A percentile compares a stretch with the other conserved stretches of the same genome.
Conservation (phyloP, 2,329 filamentous ascomycete species). For the Aspergillus sp. region DNA sequence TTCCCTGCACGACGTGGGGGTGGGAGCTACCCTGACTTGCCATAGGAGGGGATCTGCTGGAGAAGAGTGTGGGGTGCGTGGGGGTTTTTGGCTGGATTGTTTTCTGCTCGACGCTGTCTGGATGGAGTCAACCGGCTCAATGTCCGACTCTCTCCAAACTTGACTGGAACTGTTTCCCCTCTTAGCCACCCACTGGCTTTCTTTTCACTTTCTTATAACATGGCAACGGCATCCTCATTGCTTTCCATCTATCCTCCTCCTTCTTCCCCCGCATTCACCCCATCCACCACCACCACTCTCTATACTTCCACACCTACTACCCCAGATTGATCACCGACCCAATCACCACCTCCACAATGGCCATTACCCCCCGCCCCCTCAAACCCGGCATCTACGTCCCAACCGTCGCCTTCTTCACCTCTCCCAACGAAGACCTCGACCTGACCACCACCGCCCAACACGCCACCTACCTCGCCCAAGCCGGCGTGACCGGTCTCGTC, state of each 20-base stretch:
- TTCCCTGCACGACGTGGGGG: background rate
- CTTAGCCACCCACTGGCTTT: background rate
- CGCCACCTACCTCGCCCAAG: conserved; percentile 69
- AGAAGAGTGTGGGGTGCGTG: background rate
- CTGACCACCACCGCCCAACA: conserved; percentile 59
- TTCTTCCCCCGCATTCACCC: conserved; percentile 2
- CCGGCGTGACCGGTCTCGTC: conserved; percentile 72
- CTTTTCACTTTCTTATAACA: background rate
- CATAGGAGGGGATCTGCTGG: background rate
- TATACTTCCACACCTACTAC: background rate
- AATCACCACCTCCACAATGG: conserved; percentile 20
- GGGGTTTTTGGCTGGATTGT: background rate
- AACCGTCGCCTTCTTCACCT: conserved; percentile 72
- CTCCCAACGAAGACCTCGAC: conserved; percentile 66
- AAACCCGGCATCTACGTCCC: conserved; percentile 67
- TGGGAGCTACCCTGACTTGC: background rate
- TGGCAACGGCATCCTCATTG: background rate
- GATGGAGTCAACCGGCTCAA: conserved; percentile 2
- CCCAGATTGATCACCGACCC: background rate
- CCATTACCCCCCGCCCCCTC: conserved; percentile 30
- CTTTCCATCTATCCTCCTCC: background rate
- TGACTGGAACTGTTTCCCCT: background rate
- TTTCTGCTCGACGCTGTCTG: background rate
- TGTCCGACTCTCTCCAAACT: background rate
- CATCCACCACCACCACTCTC: background rate